These are phyloP conservation scores for Pichia eremophila DNA, from an alignment of 805 yeast genomes.

Conservation along the genomic window DNA sequence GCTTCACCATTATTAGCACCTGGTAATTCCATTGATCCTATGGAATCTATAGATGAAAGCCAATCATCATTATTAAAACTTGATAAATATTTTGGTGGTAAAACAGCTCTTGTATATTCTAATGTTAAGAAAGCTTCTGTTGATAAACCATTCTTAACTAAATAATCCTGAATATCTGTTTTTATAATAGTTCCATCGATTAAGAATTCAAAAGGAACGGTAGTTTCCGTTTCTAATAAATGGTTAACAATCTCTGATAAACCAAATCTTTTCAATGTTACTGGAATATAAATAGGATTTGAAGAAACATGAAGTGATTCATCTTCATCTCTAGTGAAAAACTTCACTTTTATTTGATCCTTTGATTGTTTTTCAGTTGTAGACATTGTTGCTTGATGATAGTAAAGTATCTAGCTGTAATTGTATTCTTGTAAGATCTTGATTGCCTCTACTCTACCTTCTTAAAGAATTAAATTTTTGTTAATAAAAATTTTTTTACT, in stretches of 20 bases:
- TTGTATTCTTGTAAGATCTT: too few species aligned
- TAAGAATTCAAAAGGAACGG: conserved; percentile 88
- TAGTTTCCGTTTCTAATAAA: conserved; percentile 49
- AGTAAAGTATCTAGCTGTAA: too few species aligned
- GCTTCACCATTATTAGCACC: conserved; percentile 23
- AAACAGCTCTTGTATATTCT: conserved; percentile 85
- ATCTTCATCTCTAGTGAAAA: conserved; percentile 80
- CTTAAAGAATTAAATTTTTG: too few species aligned
- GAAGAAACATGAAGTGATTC: conserved; percentile 62
- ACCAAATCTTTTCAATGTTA: conserved; percentile 78
- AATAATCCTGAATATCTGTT: conserved; percentile 69
- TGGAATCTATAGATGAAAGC: conserved; percentile 68
- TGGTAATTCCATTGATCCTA: conserved; percentile 24
- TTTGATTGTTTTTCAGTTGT: background rate
- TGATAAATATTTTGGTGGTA: conserved; percentile 89
- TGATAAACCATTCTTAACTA: conserved; percentile 68
- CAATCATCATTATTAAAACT: conserved; percentile 91
- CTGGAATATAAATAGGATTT: conserved; percentile 82
- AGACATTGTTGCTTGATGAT: background rate
- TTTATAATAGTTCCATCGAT: conserved; percentile 78
- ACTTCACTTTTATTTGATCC: conserved; percentile 64
- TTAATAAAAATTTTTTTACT: background rate
- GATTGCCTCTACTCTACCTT: too few species aligned
- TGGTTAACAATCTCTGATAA: conserved; percentile 93
- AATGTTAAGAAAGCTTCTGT: conserved; percentile 69